These are phyloP conservation scores for Epichloe uncinata DNA, from an alignment of 2,329 filamentous ascomycete species.

Conservation along the genomic window DNA sequence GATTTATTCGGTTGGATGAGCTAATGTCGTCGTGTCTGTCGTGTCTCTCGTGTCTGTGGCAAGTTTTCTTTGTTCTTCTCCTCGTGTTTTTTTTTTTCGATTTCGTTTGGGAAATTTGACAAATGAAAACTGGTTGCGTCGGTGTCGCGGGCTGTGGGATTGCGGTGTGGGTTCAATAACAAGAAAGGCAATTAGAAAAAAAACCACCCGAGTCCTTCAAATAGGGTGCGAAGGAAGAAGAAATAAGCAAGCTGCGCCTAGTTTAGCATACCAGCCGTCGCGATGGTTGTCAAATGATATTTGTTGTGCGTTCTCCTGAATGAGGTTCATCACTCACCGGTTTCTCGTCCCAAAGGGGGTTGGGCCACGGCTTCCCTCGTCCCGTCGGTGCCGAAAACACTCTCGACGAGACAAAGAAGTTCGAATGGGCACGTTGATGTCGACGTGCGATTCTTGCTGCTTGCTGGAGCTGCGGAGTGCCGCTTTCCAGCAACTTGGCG, in stretches of 20 bases:
- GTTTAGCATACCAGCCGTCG: background rate
- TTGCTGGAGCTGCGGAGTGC: constrained; percentile 3
- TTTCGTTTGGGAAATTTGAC: background rate
- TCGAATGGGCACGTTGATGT: background rate
- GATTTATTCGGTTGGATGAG: background rate
- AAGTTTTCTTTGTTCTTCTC: background rate
- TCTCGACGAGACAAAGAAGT: background rate
- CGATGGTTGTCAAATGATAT: background rate
- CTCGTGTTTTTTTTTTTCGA: background rate
- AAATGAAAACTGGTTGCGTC: constrained; percentile 3
- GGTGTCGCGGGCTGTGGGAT: background rate
- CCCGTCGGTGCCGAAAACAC: background rate
- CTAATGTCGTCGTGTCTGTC: background rate
- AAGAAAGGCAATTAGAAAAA: background rate
- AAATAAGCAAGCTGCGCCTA: background rate
- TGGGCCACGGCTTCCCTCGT: background rate
- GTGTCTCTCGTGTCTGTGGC: too few species aligned
- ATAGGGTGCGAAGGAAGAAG: background rate
- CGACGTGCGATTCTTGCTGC: background rate
- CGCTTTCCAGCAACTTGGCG: constrained; percentile 4
- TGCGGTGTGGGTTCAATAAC: background rate
- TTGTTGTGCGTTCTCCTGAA: background rate
- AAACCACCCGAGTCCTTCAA: background rate
- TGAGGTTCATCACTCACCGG: constrained; percentile 1
- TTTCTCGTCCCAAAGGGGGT: background rate